These are phyloP conservation scores for Trichomonas tenax DNA, from an alignment of 208 protist species.

Conservation along the genomic window DNA sequence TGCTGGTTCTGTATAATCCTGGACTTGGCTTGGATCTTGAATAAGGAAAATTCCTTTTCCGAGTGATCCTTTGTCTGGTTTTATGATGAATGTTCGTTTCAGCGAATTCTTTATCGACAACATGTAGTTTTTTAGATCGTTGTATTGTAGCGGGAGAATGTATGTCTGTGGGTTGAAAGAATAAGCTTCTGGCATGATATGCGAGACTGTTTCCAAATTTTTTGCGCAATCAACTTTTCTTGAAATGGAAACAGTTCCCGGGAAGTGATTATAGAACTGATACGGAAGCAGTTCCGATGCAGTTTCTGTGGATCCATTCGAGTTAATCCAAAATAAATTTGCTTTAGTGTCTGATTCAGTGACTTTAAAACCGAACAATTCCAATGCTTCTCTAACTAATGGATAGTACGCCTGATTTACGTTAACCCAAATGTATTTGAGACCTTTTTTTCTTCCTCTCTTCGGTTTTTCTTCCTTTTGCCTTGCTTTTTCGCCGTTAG, in stretches of 20 bases:
- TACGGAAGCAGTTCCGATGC: not conserved
- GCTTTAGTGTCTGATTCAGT: conserved; percentile 8
- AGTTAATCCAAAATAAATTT: not conserved
- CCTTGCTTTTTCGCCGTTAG: not conserved
- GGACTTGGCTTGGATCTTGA: not conserved
- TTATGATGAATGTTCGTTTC: not conserved
- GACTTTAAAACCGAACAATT: not conserved
- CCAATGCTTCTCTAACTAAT: not conserved
- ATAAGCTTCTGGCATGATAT: not conserved
- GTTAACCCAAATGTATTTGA: not conserved
- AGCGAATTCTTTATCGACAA: not conserved
- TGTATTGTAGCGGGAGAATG: not conserved
- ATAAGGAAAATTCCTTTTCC: not conserved
- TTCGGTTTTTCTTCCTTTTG: not conserved
- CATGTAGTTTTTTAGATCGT: not conserved
- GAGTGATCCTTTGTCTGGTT: not conserved
- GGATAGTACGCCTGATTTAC: not conserved
- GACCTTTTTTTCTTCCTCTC: not conserved
- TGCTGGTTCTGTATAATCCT: not conserved
- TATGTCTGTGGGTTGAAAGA: not conserved
- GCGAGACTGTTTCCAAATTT: not conserved
- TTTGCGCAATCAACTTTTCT: not conserved
- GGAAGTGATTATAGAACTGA: conserved; percentile 1
- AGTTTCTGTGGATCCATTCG: not conserved
- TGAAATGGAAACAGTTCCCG: not conserved